Percentiles rank a stretch among this genome's conserved stretches.
Evolutionary conservation across 2,329 filamentous ascomycete genomes (phyloP).

Genomic region (Epichloe sp.): DNA sequence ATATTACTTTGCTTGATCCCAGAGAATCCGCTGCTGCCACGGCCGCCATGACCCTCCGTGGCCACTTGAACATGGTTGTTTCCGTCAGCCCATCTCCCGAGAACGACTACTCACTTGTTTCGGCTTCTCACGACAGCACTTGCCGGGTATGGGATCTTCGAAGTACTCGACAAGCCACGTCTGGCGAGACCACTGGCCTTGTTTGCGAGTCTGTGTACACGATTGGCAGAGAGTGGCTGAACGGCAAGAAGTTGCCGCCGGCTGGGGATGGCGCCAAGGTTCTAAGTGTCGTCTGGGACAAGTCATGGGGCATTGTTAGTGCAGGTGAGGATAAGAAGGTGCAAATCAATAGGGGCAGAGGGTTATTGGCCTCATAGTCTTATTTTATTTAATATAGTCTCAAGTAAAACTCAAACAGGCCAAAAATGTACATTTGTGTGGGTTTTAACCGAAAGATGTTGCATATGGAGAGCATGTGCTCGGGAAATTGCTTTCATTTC

Average conservation of each 20-base stretch:
- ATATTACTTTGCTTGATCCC: constrained; percentile 89
- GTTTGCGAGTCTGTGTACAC: constrained; percentile 62
- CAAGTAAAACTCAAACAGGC: not conserved
- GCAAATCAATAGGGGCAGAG: constrained; percentile 69
- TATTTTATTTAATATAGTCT: not conserved
- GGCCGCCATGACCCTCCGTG: constrained; percentile 78
- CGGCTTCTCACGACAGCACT: constrained; percentile 83
- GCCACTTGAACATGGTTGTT: constrained; percentile 65
- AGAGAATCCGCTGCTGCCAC: constrained; percentile 63
- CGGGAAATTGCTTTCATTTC: not conserved
- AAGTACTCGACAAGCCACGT: constrained; percentile 45
- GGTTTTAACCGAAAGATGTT: not conserved
- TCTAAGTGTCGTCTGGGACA: constrained; percentile 77
- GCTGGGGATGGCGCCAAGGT: constrained; percentile 83
- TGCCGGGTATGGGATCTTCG: constrained; percentile 90
- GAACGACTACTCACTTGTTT: constrained; percentile 73
- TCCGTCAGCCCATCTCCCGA: constrained; percentile 38
- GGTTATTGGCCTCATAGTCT: constrained; percentile 27
- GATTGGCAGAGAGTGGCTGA: constrained; percentile 61
- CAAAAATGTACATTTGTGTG: not conserved
- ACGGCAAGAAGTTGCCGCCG: constrained; percentile 48
- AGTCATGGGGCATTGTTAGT: constrained; percentile 75
- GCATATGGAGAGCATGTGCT: not conserved
- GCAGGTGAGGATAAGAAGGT: constrained; percentile 88
- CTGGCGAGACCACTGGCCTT: constrained; percentile 48